phyloP scores from a whole-genome alignment of 192 early-diverging fungal species.

The Coemansia sp. region DNA sequence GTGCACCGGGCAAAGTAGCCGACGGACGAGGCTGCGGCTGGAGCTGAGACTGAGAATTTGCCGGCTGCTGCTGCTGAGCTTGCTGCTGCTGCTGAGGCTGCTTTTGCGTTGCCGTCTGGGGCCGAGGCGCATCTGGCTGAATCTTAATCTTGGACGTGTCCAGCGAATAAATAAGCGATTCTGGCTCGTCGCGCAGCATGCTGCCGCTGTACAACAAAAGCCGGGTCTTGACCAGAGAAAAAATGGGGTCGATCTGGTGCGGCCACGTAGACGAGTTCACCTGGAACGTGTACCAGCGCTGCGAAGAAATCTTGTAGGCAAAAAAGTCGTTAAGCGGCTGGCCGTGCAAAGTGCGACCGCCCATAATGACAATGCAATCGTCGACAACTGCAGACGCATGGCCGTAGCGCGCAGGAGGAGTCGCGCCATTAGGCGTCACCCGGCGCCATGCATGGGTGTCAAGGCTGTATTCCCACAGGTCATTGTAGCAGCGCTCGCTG shows the following conservation, averaged over 20 bases:
- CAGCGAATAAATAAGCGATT: slow-evolving; percentile 32
- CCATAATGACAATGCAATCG: slow-evolving; percentile 54
- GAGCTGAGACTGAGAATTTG: neutral
- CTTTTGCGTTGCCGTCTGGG: neutral
- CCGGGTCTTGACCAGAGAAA: slow-evolving; percentile 46
- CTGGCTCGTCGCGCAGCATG: slow-evolving; percentile 30
- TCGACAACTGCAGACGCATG: slow-evolving; percentile 53
- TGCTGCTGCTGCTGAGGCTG: slow-evolving; percentile 8
- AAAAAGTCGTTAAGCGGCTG: slow-evolving; percentile 51
- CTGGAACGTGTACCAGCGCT: slow-evolving; percentile 57
- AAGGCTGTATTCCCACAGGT: slow-evolving; percentile 50
- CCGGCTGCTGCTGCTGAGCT: slow-evolving; percentile 8
- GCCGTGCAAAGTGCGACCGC: slow-evolving; percentile 39
- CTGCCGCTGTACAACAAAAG: slow-evolving; percentile 48
- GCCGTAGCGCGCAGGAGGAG: slow-evolving; percentile 47
- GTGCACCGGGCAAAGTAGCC: neutral
- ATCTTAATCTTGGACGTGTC: slow-evolving; percentile 55
- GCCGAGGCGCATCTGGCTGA: slow-evolving; percentile 40
- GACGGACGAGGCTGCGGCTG: neutral
- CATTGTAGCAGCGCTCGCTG: slow-evolving; percentile 49
- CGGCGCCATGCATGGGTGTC: slow-evolving; percentile 31
- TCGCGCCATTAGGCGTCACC: slow-evolving; percentile 46
- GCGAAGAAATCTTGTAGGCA: slow-evolving; percentile 48
- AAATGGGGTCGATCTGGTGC: slow-evolving; percentile 46
- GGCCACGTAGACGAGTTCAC: slow-evolving; percentile 49